phyloP scores from a whole-genome alignment of 768 basidiomycete genomes.

The Boletus reticulatus region DNA sequence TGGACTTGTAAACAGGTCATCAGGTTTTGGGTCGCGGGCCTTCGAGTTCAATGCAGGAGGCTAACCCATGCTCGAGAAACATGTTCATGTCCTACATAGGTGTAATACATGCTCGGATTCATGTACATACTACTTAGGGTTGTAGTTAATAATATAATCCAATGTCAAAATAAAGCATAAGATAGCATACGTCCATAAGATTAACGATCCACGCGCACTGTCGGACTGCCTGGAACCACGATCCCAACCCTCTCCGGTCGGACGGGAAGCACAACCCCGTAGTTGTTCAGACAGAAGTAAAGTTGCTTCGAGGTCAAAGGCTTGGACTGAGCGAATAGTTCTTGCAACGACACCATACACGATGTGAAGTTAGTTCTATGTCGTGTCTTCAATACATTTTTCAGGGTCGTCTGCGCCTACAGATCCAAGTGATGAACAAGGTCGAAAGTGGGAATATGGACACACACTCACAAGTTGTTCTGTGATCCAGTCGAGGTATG shows the following conservation, averaged over 20 bases:
- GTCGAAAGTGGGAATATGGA: background rate
- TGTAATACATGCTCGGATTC: too few species aligned
- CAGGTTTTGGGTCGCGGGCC: too few species aligned
- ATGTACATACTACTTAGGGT: constrained; percentile 1
- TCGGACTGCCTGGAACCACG: constrained; percentile 22
- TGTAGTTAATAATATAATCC: constrained; percentile 6
- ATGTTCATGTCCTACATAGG: too few species aligned
- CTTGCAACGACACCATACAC: constrained; percentile 16
- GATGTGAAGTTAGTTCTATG: constrained; percentile 13
- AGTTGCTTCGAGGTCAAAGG: constrained; percentile 2
- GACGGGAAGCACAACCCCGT: background rate
- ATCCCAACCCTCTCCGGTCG: constrained; percentile 13
- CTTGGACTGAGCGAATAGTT: constrained; percentile 20
- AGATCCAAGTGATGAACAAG: constrained; percentile 2
- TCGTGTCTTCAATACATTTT: constrained; percentile 6
- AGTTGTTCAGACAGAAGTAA: constrained; percentile 6
- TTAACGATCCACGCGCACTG: constrained; percentile 16
- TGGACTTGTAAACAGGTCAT: too few species aligned
- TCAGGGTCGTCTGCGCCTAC: constrained; percentile 19
- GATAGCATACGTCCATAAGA: constrained; percentile 9
- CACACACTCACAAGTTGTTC: constrained; percentile 21
- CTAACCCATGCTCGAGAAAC: too few species aligned
- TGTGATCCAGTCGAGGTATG: constrained; percentile 30
- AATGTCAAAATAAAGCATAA: constrained; percentile 8
- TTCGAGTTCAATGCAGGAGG: too few species aligned